Evolutionary conservation across 2,329 filamentous ascomycete species (phyloP).

Genomic region (Nigrospora sphaerica): DNA sequence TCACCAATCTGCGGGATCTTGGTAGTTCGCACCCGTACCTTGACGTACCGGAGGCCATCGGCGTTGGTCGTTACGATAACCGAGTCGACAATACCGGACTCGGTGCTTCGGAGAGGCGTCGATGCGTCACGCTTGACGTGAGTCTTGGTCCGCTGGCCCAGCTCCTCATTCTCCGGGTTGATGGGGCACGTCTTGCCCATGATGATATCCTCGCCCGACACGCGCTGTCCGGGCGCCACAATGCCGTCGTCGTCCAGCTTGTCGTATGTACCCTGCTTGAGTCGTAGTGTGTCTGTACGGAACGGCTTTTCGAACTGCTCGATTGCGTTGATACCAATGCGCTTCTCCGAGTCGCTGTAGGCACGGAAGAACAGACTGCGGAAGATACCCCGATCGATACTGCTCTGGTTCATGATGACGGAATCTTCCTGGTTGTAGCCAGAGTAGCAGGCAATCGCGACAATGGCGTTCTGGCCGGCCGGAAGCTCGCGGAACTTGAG

Average conservation of each 20-base stretch:
- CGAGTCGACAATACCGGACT: conserved; percentile 92
- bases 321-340: conserved; percentile 85
- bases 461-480: conserved; percentile 95
- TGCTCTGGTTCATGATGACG: conserved; percentile 99
- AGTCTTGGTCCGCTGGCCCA: conserved; percentile 82
- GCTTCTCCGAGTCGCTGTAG: conserved; percentile 95
- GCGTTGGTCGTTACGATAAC: conserved; percentile 92
- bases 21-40: conserved; percentile 93
- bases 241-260: conserved; percentile 97
- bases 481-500: conserved; percentile 96
- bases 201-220: conserved; percentile 97
- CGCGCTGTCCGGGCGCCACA: conserved; percentile 85
- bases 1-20: conserved; percentile 98
- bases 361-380: conserved; percentile 96
- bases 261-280: conserved; percentile 94
- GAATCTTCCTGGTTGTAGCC: conserved; percentile 99
- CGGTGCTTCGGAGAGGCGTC: conserved; percentile 87
- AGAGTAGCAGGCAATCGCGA: conserved; percentile 94
- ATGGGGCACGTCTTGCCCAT: conserved; percentile 98
- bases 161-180: conserved; percentile 83
- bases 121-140: conserved; percentile 95
- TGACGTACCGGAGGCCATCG: conserved; percentile 91
- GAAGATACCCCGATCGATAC: conserved; percentile 95
- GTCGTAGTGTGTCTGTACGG: conserved; percentile 76
- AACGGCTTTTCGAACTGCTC: conserved; percentile 96